phyloP scores from a whole-genome alignment of 148 eudicot genomes.

The Simmondsia chinensis region DNA sequence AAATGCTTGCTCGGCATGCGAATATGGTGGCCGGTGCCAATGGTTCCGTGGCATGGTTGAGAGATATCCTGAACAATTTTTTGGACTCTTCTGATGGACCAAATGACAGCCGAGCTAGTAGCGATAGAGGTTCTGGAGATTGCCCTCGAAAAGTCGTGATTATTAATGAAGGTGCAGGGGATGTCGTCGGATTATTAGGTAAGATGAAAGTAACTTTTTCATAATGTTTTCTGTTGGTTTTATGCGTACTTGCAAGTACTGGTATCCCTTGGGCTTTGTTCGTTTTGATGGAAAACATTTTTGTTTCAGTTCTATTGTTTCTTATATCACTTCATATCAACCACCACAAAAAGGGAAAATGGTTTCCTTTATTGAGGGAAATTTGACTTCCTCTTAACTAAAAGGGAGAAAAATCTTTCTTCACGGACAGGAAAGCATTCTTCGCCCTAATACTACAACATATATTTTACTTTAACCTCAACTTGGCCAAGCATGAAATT shows the following conservation, averaged over 20 bases:
- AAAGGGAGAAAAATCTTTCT: too few species aligned
- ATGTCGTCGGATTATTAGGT: slow-evolving; percentile 76
- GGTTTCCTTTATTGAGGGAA: too few species aligned
- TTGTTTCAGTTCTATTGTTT: too few species aligned
- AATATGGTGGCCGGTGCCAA: slow-evolving; percentile 36
- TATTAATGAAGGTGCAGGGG: slow-evolving; percentile 91
- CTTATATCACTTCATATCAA: too few species aligned
- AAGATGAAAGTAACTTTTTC: slow-evolving; percentile 7
- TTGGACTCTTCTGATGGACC: slow-evolving; percentile 8
- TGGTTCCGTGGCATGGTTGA: slow-evolving; percentile 47
- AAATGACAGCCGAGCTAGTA: slow-evolving; percentile 4
- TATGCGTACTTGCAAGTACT: not conserved
- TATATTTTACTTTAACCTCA: too few species aligned
- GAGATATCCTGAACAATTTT: slow-evolving; percentile 43
- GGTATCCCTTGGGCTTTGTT: not conserved
- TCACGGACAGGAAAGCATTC: too few species aligned
- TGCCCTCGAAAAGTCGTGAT: slow-evolving; percentile 42
- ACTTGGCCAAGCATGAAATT: too few species aligned
- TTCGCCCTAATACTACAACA: too few species aligned
- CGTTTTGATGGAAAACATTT: too few species aligned
- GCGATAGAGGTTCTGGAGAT: slow-evolving; percentile 13
- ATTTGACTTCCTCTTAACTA: too few species aligned
- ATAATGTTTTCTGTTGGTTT: not conserved
- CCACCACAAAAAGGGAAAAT: too few species aligned
- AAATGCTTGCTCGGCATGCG: slow-evolving; percentile 67